phyloP scores from a whole-genome alignment of 202 grass and related monocot genomes.

The Carex arenaria region DNA sequence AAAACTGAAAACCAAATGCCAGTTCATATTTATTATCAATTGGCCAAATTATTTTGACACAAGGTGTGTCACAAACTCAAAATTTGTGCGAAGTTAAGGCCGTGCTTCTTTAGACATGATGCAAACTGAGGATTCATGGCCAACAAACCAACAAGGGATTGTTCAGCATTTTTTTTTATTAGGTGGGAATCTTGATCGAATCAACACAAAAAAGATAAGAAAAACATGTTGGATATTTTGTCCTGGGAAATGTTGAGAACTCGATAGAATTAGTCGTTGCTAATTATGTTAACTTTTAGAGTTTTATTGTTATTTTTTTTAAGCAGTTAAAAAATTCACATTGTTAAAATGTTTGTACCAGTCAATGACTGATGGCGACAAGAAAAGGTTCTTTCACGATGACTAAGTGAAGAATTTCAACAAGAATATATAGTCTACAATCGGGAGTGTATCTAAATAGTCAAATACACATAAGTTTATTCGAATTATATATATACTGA shows the following conservation, averaged over 20 bases:
- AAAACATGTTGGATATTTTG: neutral
- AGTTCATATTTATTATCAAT: no score
- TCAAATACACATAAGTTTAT: neutral
- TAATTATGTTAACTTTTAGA: neutral
- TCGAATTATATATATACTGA: neutral
- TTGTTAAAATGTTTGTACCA: neutral
- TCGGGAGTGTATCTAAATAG: neutral
- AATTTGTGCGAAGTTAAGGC: no score
- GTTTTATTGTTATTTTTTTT: neutral
- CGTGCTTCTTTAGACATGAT: no score
- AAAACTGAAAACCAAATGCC: no score
- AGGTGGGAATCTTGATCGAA: neutral
- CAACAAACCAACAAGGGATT: neutral
- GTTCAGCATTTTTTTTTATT: neutral
- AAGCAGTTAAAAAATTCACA: neutral
- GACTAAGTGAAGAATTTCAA: neutral
- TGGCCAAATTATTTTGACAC: no score
- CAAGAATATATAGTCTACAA: neutral
- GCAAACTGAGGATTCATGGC: neutral
- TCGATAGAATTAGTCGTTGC: neutral
- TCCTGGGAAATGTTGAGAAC: neutral
- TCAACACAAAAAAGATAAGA: neutral
- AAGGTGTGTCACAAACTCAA: no score
- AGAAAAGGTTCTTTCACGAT: constrained; percentile 2
- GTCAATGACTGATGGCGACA: neutral